Percentiles rank a stretch among this genome's conserved stretches.
phyloP scores from a whole-genome alignment of 2,329 filamentous ascomycete genomes.

The Trichophyton mentagrophytes region DNA sequence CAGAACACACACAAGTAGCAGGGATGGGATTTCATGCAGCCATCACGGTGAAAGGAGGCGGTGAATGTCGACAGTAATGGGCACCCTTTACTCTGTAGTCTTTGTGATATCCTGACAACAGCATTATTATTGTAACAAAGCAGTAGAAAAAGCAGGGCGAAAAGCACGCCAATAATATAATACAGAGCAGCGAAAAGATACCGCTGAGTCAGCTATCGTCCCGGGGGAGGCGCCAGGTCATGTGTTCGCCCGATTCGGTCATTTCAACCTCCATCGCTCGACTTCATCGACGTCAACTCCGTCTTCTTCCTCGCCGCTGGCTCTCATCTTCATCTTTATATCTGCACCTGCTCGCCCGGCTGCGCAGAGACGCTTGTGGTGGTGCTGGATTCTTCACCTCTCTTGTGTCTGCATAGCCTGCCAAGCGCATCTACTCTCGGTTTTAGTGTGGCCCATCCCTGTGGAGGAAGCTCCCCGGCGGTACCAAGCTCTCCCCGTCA shows the following conservation, averaged over 20 bases:
- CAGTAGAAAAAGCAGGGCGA: not conserved
- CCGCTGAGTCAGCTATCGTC: not conserved
- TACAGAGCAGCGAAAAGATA: not conserved
- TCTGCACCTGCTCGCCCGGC: not conserved
- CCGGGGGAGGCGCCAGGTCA: not conserved
- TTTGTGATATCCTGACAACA: not conserved
- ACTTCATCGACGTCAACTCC: not conserved
- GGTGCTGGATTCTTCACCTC: not conserved
- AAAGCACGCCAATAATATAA: not conserved
- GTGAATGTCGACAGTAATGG: not conserved
- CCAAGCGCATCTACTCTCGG: not conserved
- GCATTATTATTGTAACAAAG: not conserved
- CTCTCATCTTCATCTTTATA: not conserved
- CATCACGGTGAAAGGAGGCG: not conserved
- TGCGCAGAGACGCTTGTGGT: not conserved
- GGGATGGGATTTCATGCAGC: not conserved
- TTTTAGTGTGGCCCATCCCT: not conserved
- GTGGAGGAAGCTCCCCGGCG: constrained; percentile 2
- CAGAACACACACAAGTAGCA: not conserved
- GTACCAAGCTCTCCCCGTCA: not conserved
- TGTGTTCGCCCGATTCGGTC: not conserved
- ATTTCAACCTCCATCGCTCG: not conserved
- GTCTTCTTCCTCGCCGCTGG: not conserved
- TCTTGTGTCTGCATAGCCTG: not conserved
- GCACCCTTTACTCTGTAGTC: too few relatives aligned